Conservation (phyloP, 2,329 filamentous ascomycete genomes). For the Nectriaceae sp. region DNA sequence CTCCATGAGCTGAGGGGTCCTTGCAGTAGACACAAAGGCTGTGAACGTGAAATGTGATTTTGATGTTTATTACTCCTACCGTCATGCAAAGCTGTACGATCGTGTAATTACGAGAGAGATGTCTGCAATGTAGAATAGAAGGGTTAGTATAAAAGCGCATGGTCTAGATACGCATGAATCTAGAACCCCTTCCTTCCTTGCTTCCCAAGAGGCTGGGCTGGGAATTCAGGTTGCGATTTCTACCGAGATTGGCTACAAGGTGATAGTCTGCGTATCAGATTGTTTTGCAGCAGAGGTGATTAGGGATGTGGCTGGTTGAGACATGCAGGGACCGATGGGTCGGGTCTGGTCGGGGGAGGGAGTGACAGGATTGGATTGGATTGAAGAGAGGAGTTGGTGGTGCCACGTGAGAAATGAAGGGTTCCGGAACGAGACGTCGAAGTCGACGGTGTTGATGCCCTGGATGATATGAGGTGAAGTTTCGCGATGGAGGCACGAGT, state of each 20-base stretch:
- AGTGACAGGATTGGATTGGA: not conserved
- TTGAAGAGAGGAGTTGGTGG: not conserved
- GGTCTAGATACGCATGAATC: too few relatives aligned
- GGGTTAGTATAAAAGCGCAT: too few relatives aligned
- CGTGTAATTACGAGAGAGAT: too few relatives aligned
- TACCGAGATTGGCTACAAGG: conserved; percentile 15
- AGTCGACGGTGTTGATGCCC: not conserved
- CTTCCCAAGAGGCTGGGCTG: too few relatives aligned
- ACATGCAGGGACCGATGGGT: conserved; percentile 10
- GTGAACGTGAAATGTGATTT: too few relatives aligned
- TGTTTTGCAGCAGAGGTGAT: not conserved
- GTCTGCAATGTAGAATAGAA: too few relatives aligned
- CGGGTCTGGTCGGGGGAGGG: not conserved
- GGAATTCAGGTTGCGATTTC: conserved; percentile 4
- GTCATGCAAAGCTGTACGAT: too few relatives aligned
- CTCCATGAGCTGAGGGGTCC: too few relatives aligned
- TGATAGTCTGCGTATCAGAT: not conserved
- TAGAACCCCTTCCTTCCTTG: too few relatives aligned
- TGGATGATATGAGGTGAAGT: not conserved
- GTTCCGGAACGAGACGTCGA: too few relatives aligned
- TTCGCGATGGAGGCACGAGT: not conserved
- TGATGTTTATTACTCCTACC: too few relatives aligned
- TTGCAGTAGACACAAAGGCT: too few relatives aligned
- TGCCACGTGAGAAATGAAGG: conserved; percentile 9
- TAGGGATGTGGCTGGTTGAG: conserved; percentile 1